Conservation (phyloP, 163 green algal genomes). For the Volvox carteri region DNA sequence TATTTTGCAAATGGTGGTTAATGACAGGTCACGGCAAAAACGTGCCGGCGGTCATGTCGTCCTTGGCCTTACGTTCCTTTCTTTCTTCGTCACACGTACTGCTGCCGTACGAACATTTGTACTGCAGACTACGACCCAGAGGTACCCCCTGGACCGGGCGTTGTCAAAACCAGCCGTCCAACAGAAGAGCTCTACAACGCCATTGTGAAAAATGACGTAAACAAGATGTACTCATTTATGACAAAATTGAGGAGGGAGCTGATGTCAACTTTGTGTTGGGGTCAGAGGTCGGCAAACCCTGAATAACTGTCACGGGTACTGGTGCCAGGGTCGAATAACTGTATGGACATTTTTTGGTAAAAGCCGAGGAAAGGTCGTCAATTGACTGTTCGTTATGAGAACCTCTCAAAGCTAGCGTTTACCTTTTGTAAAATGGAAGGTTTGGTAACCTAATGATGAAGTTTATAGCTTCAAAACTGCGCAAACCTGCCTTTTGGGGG, state of each 20-base stretch:
- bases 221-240: slow-evolving; percentile 85
- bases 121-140: slow-evolving; percentile 93
- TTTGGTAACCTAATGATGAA: not conserved
- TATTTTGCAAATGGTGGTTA: too few species aligned
- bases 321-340: too few species aligned
- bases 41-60: too few species aligned
- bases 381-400: not conserved
- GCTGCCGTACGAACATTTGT: too few species aligned
- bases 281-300: not conserved
- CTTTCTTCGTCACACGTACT: too few species aligned
- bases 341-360: too few species aligned
- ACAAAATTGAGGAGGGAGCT: slow-evolving; percentile 92
- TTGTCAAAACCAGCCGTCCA: slow-evolving; percentile 76
- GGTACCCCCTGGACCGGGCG: slow-evolving; percentile 66
- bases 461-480: not conserved
- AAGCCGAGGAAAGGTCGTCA: not conserved
- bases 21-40: too few species aligned
- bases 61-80: too few species aligned
- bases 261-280: slow-evolving; percentile 97
- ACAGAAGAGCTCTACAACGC: slow-evolving; percentile 96
- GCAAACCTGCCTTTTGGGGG: too few species aligned
- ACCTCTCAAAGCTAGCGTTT: not conserved
- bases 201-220: slow-evolving; percentile 91
- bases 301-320: not conserved
- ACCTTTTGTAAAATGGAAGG: not conserved